Evolutionary conservation across 805 yeast genomes (phyloP).

Genomic region (Martiniozyma abietophila): DNA sequence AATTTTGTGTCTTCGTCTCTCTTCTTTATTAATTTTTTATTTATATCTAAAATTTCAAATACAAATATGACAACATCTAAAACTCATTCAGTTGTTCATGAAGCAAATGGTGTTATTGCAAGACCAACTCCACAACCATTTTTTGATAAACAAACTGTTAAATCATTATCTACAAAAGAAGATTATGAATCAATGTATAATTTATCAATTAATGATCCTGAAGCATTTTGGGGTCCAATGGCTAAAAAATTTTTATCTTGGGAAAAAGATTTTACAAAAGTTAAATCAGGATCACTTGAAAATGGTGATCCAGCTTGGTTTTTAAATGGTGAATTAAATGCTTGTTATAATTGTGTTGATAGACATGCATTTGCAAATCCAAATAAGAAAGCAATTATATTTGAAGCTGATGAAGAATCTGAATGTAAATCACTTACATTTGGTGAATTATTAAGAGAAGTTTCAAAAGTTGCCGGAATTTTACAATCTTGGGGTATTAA

Average conservation of each 20-base stretch:
- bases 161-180: slow-evolving; percentile 50
- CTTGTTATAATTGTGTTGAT: slow-evolving; percentile 89
- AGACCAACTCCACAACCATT: slow-evolving; percentile 47
- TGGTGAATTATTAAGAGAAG: slow-evolving; percentile 78
- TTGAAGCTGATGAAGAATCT: slow-evolving; percentile 87
- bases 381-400: slow-evolving; percentile 72
- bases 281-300: slow-evolving; percentile 51
- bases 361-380: slow-evolving; percentile 89
- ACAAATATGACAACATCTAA: slow-evolving; percentile 20
- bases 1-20: neutral
- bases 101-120: slow-evolving; percentile 43
- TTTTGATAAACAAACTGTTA: slow-evolving; percentile 48
- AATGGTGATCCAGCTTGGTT: slow-evolving; percentile 91
- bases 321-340: slow-evolving; percentile 85
- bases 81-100: slow-evolving; percentile 45
- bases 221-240: slow-evolving; percentile 64
- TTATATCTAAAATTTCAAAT: slow-evolving; percentile 1
- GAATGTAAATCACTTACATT: slow-evolving; percentile 71
- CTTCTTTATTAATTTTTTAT: neutral
- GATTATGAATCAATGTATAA: slow-evolving; percentile 64
- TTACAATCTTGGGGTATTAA: slow-evolving; percentile 76
- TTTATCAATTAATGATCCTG: slow-evolving; percentile 73
- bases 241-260: slow-evolving; percentile 70
- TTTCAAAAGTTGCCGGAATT: slow-evolving; percentile 78
- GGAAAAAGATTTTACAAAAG: slow-evolving; percentile 69